phyloP scores from a whole-genome alignment of 352 stramenopile genomes.

The Elongisporangium anandrum region DNA sequence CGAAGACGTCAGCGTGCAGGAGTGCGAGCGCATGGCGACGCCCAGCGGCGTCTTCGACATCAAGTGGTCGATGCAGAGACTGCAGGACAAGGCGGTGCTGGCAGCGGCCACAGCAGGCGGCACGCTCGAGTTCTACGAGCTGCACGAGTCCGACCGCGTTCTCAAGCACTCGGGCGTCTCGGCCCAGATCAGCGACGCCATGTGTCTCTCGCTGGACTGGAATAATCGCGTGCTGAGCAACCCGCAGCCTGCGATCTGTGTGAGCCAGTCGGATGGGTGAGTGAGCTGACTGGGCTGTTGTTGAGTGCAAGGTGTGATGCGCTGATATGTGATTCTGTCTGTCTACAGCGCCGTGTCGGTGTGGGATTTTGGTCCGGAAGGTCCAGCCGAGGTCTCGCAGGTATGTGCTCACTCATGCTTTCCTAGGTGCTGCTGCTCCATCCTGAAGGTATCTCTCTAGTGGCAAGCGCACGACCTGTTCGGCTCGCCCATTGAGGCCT shows the following conservation, averaged over 20 bases:
- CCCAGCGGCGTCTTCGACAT: constrained; percentile 80
- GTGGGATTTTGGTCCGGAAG: constrained; percentile 33
- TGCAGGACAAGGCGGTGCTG: constrained; percentile 52
- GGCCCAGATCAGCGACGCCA: constrained; percentile 36
- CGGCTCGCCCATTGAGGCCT: constrained; percentile 74
- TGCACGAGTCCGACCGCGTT: constrained; percentile 11
- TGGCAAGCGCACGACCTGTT: constrained; percentile 75
- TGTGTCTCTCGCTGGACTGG: constrained; percentile 86
- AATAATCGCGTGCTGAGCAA: constrained; percentile 57
- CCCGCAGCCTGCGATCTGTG: constrained; percentile 54
- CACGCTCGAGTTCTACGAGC: constrained; percentile 59
- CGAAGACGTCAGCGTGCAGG: constrained; percentile 16
- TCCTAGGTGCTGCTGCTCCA: constrained; percentile 6
- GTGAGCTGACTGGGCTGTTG: constrained; percentile 9
- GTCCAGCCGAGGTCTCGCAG: constrained; percentile 33
- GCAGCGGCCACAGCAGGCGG: constrained; percentile 58
- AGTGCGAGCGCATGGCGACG: constrained; percentile 29
- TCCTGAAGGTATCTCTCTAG: constrained; percentile 24
- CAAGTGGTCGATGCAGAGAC: constrained; percentile 62
- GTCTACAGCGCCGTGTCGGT: constrained; percentile 41
- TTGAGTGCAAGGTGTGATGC: constrained; percentile 8
- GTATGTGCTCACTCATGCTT: constrained; percentile 15
- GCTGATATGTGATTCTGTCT: constrained; percentile 9
- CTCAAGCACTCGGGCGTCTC: constrained; percentile 32
- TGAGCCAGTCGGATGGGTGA: constrained; percentile 84